Evolutionary conservation across 352 stramenopile species (phyloP).

Genomic region (Globisporangium yorkense): DNA sequence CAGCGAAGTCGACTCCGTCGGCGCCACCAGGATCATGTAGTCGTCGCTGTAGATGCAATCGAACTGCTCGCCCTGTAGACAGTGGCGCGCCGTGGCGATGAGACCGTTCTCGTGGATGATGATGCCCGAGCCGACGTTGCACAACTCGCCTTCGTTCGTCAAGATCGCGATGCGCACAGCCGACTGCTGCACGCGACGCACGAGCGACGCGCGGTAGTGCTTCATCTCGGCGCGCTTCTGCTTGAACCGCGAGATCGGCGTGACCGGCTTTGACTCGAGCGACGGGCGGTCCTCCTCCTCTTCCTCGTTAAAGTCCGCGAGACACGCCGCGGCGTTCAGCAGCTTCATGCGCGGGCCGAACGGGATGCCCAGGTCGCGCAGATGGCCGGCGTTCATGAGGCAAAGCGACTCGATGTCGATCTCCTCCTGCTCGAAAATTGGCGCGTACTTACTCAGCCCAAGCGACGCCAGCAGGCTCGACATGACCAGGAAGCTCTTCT

Average conservation of each 20-base stretch:
- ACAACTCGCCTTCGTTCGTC: constrained; percentile 79
- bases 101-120: constrained; percentile 80
- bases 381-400: constrained; percentile 81
- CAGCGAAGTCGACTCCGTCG: constrained; percentile 74
- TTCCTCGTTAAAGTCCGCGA: constrained; percentile 82
- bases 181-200: constrained; percentile 82
- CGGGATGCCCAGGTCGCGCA: constrained; percentile 78
- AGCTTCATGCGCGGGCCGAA: constrained; percentile 84
- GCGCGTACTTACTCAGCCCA: constrained; percentile 77
- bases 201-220: constrained; percentile 78
- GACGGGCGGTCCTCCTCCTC: constrained; percentile 64
- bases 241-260: constrained; percentile 73
- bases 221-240: constrained; percentile 81
- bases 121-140: constrained; percentile 84
- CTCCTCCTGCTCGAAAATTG: constrained; percentile 84
- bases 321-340: constrained; percentile 72
- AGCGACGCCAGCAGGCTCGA: constrained; percentile 71
- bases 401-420: constrained; percentile 86
- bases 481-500: constrained; percentile 88
- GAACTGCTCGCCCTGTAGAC: constrained; percentile 79
- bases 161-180: constrained; percentile 81
- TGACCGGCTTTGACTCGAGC: constrained; percentile 55
- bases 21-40: constrained; percentile 83
- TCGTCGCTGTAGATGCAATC: constrained; percentile 85
- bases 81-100: constrained; percentile 75